These are phyloP conservation scores for Zoysia matrella DNA, from an alignment of 202 grass and related monocot genomes.

Conservation along the genomic window DNA sequence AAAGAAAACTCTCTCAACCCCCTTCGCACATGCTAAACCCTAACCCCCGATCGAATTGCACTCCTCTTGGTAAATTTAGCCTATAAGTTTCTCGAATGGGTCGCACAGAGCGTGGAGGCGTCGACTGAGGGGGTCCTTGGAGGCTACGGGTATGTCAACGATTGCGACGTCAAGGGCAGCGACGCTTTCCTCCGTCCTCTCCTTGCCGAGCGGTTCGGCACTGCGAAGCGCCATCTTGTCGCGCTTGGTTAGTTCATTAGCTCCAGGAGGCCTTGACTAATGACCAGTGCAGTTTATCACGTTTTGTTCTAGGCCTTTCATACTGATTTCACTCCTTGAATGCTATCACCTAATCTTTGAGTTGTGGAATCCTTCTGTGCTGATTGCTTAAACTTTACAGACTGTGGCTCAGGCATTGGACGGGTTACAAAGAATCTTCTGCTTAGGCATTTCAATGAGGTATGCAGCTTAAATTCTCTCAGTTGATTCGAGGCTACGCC, in stretches of 20 bases:
- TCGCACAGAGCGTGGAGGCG: constrained; percentile 76
- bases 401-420: no score
- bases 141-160: constrained; percentile 91
- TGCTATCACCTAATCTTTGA: background rate
- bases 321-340: background rate
- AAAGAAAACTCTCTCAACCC: constrained; percentile 25
- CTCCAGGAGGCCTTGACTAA: background rate
- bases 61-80: constrained; percentile 10
- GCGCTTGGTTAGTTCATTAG: constrained; percentile 65
- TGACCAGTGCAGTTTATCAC: background rate
- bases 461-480: no score
- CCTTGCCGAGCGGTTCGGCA: constrained; percentile 66
- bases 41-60: constrained; percentile 33
- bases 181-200: constrained; percentile 83
- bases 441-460: no score
- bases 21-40: constrained; percentile 43
- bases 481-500: no score
- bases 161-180: constrained; percentile 86
- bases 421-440: no score
- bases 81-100: constrained; percentile 32
- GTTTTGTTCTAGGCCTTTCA: background rate
- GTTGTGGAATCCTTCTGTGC: background rate
- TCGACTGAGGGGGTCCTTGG: constrained; percentile 92
- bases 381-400: no score
- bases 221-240: constrained; percentile 61